Evolutionary conservation across 2,329 filamentous ascomycete genomes (phyloP), one percentile per base, ranked within the genome.

Genomic region (Penicillium frequentans): DNA sequence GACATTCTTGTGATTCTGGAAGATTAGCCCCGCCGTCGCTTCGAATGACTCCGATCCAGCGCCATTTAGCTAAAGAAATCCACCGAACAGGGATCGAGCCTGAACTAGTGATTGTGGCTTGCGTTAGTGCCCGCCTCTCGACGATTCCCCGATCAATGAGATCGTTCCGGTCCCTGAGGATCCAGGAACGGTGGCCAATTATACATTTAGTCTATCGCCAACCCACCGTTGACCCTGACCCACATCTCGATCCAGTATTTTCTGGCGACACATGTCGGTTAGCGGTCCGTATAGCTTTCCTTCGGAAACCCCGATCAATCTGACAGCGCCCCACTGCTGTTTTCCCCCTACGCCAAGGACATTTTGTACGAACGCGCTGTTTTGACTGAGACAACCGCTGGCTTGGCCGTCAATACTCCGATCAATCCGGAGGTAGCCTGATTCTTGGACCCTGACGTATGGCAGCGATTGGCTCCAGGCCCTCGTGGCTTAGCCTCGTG

Each of bases 101-200:
- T 9, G 7, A 35, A 50, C 48, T 50, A 50, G 24, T 42, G 48
- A 50, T n/a, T 21, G 23, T 50, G 48, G 48, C 48, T 24, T 42
- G 33, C 33, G 10, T 50, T 50, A 50, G 48, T 50, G 48, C 33
- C 48, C 48, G 48, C 48, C 48, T 39, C 48, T n/a, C 48, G 33
- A 26, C 10, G 33, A 13, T 10, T 11, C 29, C 9, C 23, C 14
- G 13, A 50, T 26, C 48, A 50, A 50, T 50, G 37, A 33, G n/a
- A 50, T 21, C 23, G 26, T 10, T 23, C 27, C 2, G n/a, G 46
- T 24, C 11, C 46, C 46, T 39, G 48, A 39, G 13, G 3, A 49
- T 42, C 11, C 37, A 42, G 37, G 39, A 42, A 42, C 39, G 10
- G 19, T 9, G 14, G 13, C 21, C 31, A 37, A 27, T 49, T 29